A percentile compares a stretch with the other conserved stretches of the same genome.
Evolutionary conservation across 305 asterid genomes (phyloP).

Genomic region (Fraxinus ornus): DNA sequence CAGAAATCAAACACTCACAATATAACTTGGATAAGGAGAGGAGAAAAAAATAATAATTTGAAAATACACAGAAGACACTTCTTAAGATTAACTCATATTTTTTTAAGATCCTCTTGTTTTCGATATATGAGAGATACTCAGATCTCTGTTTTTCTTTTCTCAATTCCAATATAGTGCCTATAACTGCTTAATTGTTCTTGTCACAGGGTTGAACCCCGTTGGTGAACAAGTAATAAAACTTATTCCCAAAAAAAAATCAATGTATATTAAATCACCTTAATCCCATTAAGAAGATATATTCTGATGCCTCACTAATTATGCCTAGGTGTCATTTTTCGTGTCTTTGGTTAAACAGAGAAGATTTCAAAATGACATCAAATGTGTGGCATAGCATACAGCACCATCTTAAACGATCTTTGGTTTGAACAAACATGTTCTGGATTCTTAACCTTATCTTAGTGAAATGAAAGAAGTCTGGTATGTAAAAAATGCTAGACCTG

Average conservation of each 20-base stretch:
- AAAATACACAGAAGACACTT: neutral
- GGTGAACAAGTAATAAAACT: neutral
- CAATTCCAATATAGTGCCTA: neutral
- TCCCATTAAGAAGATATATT: neutral
- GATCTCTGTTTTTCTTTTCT: neutral
- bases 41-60: neutral
- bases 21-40: neutral
- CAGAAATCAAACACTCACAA: neutral
- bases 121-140: neutral
- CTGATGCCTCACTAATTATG: neutral
- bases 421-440: neutral
- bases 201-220: neutral
- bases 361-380: neutral
- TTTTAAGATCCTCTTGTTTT: neutral
- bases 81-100: neutral
- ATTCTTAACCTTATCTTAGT: neutral
- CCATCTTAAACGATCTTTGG: neutral
- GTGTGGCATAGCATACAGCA: neutral
- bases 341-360: neutral
- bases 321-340: neutral
- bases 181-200: neutral
- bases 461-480: neutral
- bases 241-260: neutral
- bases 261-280: neutral
- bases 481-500: conserved; percentile 44